Conservation (phyloP, 768 basidiomycete genomes). For the Podaxis mareebaensis region DNA sequence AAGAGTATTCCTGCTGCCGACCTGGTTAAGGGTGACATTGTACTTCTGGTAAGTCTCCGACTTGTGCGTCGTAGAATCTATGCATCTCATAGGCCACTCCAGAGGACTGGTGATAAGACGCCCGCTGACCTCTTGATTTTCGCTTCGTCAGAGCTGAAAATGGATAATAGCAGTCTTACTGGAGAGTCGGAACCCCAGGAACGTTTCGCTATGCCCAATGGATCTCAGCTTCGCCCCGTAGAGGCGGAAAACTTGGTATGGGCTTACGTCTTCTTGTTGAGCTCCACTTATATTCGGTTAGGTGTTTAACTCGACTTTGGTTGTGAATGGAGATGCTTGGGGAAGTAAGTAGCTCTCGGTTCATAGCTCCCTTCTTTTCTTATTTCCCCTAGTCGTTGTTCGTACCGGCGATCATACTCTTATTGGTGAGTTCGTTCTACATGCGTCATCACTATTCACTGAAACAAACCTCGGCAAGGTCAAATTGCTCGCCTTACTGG, state of each 20-base stretch:
- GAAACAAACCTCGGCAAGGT: constrained; percentile 32
- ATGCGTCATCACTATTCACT: not conserved
- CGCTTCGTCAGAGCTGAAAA: constrained; percentile 61
- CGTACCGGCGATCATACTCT: constrained; percentile 68
- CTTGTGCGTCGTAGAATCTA: not conserved
- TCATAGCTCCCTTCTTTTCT: not conserved
- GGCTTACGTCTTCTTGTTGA: not conserved
- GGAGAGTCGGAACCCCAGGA: constrained; percentile 75
- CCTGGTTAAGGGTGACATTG: constrained; percentile 67
- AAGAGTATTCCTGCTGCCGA: constrained; percentile 57
- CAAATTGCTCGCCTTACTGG: constrained; percentile 71
- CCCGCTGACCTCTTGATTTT: constrained; percentile 67
- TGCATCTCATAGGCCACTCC: not conserved
- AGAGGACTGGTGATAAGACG: constrained; percentile 72
- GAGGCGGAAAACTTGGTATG: constrained; percentile 66
- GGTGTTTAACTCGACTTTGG: constrained; percentile 71
- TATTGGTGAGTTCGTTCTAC: constrained; percentile 42
- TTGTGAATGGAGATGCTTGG: constrained; percentile 72
- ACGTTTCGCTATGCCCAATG: constrained; percentile 46
- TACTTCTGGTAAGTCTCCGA: constrained; percentile 47
- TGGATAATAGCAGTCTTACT: constrained; percentile 71
- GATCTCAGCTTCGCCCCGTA: constrained; percentile 48
- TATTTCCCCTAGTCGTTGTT: constrained; percentile 49
- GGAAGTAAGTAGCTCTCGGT: constrained; percentile 43
- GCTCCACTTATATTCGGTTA: constrained; percentile 23